Percentiles rank a stretch among this genome's conserved stretches.
Conservation (phyloP, 768 basidiomycete genomes). For the Pulveroboletus sp. region DNA sequence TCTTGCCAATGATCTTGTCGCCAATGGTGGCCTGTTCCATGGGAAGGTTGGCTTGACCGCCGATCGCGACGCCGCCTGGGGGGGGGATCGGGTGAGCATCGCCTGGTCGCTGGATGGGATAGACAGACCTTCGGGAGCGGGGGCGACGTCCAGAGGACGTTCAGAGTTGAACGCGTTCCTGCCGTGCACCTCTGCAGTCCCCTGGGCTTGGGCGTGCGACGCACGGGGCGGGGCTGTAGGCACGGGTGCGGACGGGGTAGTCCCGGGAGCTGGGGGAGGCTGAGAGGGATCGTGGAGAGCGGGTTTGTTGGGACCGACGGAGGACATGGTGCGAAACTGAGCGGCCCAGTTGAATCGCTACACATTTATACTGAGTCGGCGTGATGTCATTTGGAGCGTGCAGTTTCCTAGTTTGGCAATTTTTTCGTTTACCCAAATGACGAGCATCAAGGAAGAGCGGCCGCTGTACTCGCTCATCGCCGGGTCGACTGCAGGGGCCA, state of each 20-base stretch:
- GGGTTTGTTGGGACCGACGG: slow-evolving; percentile 30
- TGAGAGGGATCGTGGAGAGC: slow-evolving; percentile 48
- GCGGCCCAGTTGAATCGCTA: not conserved
- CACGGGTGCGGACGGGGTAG: not conserved
- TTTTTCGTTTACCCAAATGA: slow-evolving; percentile 29
- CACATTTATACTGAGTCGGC: slow-evolving; percentile 13
- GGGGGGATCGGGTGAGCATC: not conserved
- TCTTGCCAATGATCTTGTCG: slow-evolving; percentile 58
- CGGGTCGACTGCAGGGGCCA: slow-evolving; percentile 86
- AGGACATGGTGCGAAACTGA: slow-evolving; percentile 14
- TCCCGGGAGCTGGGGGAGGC: slow-evolving; percentile 38
- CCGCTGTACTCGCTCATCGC: slow-evolving; percentile 85
- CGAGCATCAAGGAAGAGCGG: slow-evolving; percentile 70
- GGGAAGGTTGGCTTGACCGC: slow-evolving; percentile 20
- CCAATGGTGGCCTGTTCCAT: slow-evolving; percentile 39
- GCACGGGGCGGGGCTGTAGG: not conserved
- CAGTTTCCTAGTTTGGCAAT: slow-evolving; percentile 7
- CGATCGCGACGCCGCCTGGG: slow-evolving; percentile 25
- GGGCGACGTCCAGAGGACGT: slow-evolving; percentile 37
- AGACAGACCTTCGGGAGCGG: slow-evolving; percentile 32
- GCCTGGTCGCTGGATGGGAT: not conserved
- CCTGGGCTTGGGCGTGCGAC: not conserved
- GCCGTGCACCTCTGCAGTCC: not conserved
- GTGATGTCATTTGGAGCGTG: slow-evolving; percentile 19
- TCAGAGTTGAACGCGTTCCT: slow-evolving; percentile 30